A percentile compares a stretch with the other conserved stretches of the same genome.
These are phyloP conservation scores for Alternaria incomplexa DNA, from an alignment of 2,329 filamentous ascomycete genomes.

Conservation along the genomic window DNA sequence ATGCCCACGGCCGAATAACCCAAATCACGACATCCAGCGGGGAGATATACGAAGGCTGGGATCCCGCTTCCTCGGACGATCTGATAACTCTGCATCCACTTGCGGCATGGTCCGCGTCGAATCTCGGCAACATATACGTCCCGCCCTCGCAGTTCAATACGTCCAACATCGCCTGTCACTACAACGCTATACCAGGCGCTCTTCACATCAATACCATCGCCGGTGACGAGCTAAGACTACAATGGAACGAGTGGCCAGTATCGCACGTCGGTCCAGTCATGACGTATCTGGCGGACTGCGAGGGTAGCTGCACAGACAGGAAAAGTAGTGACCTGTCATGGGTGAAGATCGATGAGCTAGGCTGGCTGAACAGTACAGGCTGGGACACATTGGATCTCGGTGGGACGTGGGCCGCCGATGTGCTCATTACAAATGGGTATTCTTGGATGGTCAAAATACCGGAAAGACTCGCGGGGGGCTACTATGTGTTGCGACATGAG, in stretches of 20 bases:
- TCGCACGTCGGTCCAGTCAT: constrained; percentile 44
- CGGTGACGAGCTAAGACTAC: constrained; percentile 59
- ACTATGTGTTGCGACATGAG: constrained; percentile 62
- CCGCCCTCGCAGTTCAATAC: constrained; percentile 30
- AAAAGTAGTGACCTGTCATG: constrained; percentile 29
- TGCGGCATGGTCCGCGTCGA: constrained; percentile 31
- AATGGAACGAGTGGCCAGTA: constrained; percentile 57
- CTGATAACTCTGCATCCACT: constrained; percentile 12
- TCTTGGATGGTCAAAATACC: constrained; percentile 55
- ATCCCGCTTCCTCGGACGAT: constrained; percentile 19
- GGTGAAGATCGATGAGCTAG: constrained; percentile 43
- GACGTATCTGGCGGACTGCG: constrained; percentile 40
- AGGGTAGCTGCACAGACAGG: constrained; percentile 26
- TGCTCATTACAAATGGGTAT: constrained; percentile 51
- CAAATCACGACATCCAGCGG: constrained; percentile 27
- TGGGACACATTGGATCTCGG: constrained; percentile 15
- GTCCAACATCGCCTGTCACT: constrained; percentile 63
- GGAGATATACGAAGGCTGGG: constrained; percentile 28
- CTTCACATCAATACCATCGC: constrained; percentile 62
- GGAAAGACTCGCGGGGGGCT: constrained; percentile 47
- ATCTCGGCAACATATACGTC: constrained; percentile 35
- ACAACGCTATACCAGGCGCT: constrained; percentile 57
- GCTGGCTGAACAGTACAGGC: constrained; percentile 35
- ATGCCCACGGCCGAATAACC: constrained; percentile 29
- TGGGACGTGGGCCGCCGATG: constrained; percentile 41